Conservation (phyloP, 192 early-diverging fungal species). For the Coemansia sp. region DNA sequence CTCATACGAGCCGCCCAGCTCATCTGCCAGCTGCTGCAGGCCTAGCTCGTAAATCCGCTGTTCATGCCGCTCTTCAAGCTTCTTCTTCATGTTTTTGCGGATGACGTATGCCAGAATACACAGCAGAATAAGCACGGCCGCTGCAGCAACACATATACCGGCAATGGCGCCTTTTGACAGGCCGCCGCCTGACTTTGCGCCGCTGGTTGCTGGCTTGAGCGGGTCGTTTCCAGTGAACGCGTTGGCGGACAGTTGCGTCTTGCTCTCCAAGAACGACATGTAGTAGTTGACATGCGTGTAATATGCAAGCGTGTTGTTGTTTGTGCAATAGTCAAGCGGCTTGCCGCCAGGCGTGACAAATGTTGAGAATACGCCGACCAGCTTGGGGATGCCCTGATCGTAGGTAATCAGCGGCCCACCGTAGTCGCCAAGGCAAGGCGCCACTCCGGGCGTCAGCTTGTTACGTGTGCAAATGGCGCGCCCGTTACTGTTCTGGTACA, state of each 20-base stretch:
- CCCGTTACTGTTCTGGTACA: conserved; percentile 38
- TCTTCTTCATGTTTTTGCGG: conserved; percentile 11
- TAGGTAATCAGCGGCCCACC: conserved; percentile 36
- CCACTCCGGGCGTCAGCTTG: conserved; percentile 21
- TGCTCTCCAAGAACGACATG: conserved; percentile 29
- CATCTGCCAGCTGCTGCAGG: conserved; percentile 44
- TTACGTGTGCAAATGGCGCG: conserved; percentile 38
- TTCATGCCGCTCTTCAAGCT: conserved; percentile 19
- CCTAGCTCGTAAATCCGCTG: conserved; percentile 46
- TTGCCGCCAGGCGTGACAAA: conserved; percentile 18
- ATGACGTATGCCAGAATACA: conserved; percentile 19
- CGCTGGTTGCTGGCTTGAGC: conserved; percentile 7
- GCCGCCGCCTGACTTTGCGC: neutral
- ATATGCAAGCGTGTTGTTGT: conserved; percentile 31
- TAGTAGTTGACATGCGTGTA: conserved; percentile 39
- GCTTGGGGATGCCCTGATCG: conserved; percentile 21
- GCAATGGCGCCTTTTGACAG: conserved; percentile 39
- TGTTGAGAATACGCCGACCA: conserved; percentile 33
- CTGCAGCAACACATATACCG: conserved; percentile 26
- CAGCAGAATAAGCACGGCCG: conserved; percentile 19
- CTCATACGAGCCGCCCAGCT: conserved; percentile 46
- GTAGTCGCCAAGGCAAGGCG: conserved; percentile 39
- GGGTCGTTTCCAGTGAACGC: conserved; percentile 39
- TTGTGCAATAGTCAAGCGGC: conserved; percentile 25
- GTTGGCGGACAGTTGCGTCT: conserved; percentile 20